These are phyloP conservation scores for Candida pseudocylindracea DNA, from an alignment of 1,139 yeast species.

Conservation along the genomic window DNA sequence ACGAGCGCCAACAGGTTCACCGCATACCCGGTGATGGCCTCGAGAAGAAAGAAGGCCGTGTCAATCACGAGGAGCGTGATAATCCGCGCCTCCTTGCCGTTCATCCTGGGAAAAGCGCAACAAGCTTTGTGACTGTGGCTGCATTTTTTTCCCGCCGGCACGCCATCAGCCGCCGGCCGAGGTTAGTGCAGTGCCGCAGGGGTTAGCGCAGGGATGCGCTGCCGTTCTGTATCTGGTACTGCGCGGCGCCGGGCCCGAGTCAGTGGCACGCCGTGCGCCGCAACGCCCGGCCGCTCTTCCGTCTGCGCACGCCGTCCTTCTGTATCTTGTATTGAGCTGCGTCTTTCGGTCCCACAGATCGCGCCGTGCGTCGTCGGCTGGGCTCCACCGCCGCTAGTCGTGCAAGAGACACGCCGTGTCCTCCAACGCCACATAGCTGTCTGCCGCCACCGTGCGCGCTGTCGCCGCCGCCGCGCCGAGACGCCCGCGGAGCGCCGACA, in stretches of 20 bases:
- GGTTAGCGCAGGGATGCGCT: too few species aligned
- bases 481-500: too few species aligned
- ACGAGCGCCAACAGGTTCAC: constrained; percentile 83
- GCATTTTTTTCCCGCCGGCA: not conserved
- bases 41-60: constrained; percentile 65
- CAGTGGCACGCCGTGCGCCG: too few species aligned
- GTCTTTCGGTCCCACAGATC: too few species aligned
- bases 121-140: not conserved
- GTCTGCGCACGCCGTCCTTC: too few species aligned
- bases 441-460: too few species aligned
- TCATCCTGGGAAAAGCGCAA: constrained; percentile 5
- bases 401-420: not conserved
- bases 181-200: not conserved
- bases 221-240: too few species aligned
- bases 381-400: not conserved
- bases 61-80: constrained; percentile 53
- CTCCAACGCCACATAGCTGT: not conserved
- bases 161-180: not conserved
- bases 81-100: constrained; percentile 53
- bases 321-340: too few species aligned
- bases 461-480: too few species aligned
- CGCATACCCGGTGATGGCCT: constrained; percentile 65
- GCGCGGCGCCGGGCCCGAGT: too few species aligned
- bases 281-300: too few species aligned
- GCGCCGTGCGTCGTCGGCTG: not conserved